Evolutionary conservation across 495 filamentous ascomycete genomes (phyloP).

Genomic region (Tuber melanosporum): DNA sequence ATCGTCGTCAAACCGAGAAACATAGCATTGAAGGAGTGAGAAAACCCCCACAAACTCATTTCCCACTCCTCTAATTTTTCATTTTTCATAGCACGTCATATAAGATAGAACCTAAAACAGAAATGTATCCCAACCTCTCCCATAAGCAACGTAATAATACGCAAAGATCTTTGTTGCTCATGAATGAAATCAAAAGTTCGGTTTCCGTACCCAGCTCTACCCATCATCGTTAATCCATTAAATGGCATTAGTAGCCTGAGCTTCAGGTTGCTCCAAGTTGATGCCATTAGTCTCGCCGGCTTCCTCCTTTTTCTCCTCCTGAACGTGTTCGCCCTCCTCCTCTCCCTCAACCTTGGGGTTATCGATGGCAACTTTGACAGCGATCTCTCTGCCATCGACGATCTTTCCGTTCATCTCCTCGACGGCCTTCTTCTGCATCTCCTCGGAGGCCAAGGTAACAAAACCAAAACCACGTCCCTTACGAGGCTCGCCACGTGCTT

Average conservation of each 20-base stretch:
- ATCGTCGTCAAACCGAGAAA: neutral
- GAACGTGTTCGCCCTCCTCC: conserved; percentile 49
- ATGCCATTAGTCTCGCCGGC: conserved; percentile 5
- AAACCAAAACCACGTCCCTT: conserved; percentile 99
- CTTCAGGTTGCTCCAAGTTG: neutral
- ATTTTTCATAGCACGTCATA: conserved; percentile 1
- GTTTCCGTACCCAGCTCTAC: neutral
- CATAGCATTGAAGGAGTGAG: neutral
- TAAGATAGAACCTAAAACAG: conserved; percentile 3
- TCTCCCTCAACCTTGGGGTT: conserved; percentile 90
- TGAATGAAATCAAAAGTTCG: neutral
- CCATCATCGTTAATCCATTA: conserved; percentile 3
- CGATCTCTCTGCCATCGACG: conserved; percentile 96
- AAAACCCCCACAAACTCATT: neutral
- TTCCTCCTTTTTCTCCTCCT: conserved; percentile 41
- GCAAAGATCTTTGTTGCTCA: neutral
- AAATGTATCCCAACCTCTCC: neutral
- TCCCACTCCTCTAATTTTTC: neutral
- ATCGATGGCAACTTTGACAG: conserved; percentile 99
- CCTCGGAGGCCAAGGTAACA: conserved; percentile 90
- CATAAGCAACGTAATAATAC: neutral
- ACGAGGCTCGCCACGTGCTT: conserved; percentile 92
- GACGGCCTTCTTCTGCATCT: conserved; percentile 93
- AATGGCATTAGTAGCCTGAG: neutral
- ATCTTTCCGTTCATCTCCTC: conserved; percentile 98